A percentile compares a stretch with the other conserved stretches of the same genome.
Evolutionary conservation across 2,329 filamentous ascomycete species (phyloP).

Genomic region (Acrocalymma vagum): DNA sequence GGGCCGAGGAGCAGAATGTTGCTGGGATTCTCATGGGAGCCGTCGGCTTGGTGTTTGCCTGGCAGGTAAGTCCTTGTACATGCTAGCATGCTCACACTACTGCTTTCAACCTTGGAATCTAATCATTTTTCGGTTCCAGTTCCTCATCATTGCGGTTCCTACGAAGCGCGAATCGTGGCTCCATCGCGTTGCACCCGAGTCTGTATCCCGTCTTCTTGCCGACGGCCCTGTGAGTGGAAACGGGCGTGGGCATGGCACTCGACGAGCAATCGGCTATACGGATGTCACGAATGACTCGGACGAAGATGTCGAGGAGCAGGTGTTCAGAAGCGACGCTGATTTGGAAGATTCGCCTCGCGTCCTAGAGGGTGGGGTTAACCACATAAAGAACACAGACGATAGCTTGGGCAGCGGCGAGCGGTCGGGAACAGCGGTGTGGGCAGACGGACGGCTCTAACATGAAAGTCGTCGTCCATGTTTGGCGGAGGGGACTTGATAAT

Average conservation of each 20-base stretch:
- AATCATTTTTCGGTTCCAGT: constrained; percentile 23
- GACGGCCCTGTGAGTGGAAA: constrained; percentile 40
- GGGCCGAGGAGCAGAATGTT: constrained; percentile 60
- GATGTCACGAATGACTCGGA: too few species aligned
- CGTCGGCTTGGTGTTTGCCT: constrained; percentile 42
- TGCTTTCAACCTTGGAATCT: background rate
- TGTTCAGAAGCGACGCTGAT: too few species aligned
- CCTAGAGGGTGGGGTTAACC: too few species aligned
- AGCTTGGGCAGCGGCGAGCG: too few species aligned
- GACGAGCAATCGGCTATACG: constrained; percentile 38
- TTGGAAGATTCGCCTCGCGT: too few species aligned
- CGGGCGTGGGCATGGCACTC: constrained; percentile 24
- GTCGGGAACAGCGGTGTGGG: too few species aligned
- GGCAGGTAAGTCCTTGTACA: constrained; percentile 34
- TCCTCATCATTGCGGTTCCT: constrained; percentile 39
- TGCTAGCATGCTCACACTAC: background rate
- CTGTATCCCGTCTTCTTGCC: constrained; percentile 41
- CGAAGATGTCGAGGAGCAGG: too few species aligned
- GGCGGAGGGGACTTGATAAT: too few species aligned
- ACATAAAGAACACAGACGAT: too few species aligned
- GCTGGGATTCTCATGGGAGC: constrained; percentile 66
- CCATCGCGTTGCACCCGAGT: constrained; percentile 37
- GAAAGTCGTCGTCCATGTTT: too few species aligned
- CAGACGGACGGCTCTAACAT: too few species aligned
- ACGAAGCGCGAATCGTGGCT: constrained; percentile 42